phyloP scores from a whole-genome alignment of 257 asterid genomes.

The Nicotiana tabacum region DNA sequence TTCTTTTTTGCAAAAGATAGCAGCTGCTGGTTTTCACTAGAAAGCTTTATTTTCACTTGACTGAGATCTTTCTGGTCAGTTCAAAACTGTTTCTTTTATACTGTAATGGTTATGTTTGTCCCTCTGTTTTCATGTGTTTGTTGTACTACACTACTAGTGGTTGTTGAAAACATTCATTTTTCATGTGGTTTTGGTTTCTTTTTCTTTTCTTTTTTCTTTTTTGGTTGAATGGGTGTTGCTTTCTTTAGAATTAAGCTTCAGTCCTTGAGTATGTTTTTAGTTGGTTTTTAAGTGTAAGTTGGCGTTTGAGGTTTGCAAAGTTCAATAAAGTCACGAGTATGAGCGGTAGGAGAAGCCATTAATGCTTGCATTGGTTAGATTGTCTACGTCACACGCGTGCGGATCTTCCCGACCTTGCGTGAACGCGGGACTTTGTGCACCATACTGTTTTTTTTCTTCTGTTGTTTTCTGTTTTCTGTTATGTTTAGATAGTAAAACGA shows the following conservation, averaged over 20 bases:
- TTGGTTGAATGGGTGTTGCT: not conserved
- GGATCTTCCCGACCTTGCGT: too few species aligned
- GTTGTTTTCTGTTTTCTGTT: not conserved
- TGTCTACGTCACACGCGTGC: too few species aligned
- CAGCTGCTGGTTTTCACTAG: not conserved
- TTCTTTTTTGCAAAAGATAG: not conserved
- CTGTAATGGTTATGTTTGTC: not conserved
- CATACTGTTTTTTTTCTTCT: too few species aligned
- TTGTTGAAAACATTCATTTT: not conserved
- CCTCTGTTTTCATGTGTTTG: not conserved
- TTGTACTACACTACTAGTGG: not conserved
- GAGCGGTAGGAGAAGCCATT: too few species aligned
- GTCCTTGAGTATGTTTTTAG: not conserved
- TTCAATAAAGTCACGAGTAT: too few species aligned
- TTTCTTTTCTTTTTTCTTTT: not conserved
- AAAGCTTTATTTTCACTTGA: not conserved
- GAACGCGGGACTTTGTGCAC: too few species aligned
- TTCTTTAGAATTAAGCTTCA: not conserved
- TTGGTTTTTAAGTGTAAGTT: not conserved
- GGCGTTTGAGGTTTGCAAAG: not conserved
- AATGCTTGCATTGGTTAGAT: too few species aligned
- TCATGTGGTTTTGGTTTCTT: not conserved
- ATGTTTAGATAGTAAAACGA: not conserved
- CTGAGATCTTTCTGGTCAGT: not conserved
- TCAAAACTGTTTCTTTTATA: not conserved